Evolutionary conservation across 352 stramenopile genomes (phyloP).

Genomic region (Globisporangium radiosum): DNA sequence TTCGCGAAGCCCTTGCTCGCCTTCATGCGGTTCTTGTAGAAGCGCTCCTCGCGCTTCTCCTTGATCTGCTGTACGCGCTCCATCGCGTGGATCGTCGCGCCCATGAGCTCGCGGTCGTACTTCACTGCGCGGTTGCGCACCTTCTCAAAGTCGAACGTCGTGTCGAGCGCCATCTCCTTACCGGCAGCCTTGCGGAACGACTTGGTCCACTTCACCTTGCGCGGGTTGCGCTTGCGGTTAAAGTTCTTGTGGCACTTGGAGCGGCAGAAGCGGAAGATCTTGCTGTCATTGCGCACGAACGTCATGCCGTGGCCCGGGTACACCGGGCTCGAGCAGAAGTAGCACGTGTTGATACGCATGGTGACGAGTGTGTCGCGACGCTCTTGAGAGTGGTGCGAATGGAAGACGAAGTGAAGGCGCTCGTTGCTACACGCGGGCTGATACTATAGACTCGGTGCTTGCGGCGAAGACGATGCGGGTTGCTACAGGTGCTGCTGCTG

Average conservation of each 20-base stretch:
- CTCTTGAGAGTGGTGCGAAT: too few species aligned
- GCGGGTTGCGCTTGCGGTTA: conserved; percentile 99
- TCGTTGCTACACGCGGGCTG: too few species aligned
- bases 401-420: too few species aligned
- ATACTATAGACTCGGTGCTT: too few species aligned
- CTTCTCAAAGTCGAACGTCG: conserved; percentile 99
- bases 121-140: conserved; percentile 97
- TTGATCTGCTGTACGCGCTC: conserved; percentile 97
- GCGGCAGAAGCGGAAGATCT: conserved; percentile 99
- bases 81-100: conserved; percentile 98
- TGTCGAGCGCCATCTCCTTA: conserved; percentile 99
- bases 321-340: conserved; percentile 99
- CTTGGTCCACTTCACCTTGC: conserved; percentile 99
- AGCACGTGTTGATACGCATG: conserved; percentile 99
- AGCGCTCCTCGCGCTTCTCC: conserved; percentile 92
- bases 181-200: conserved; percentile 96
- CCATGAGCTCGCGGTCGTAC: conserved; percentile 99
- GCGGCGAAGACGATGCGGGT: too few species aligned
- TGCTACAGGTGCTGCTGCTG: too few species aligned
- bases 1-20: conserved; percentile 73
- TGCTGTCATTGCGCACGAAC: conserved; percentile 99
- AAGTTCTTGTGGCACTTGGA: conserved; percentile 99
- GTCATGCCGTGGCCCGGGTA: conserved; percentile 99
- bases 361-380: not conserved
- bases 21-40: conserved; percentile 98